These are phyloP conservation scores for Phytophthora lateralis DNA, from an alignment of 352 stramenopile species.

Conservation along the genomic window DNA sequence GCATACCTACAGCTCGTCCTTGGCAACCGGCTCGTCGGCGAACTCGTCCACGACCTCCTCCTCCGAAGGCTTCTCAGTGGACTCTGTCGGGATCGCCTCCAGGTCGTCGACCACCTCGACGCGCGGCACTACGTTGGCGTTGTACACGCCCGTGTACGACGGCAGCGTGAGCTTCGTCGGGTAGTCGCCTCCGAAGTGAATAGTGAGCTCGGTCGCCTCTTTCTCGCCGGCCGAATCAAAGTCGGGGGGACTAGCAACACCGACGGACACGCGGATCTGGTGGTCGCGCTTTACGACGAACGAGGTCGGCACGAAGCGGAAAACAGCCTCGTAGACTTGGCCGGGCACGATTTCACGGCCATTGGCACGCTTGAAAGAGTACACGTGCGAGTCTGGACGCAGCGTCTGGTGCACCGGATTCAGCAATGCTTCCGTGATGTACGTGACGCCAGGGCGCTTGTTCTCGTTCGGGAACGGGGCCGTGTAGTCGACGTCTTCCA, in stretches of 20 bases:
- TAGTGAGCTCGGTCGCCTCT: constrained; percentile 66
- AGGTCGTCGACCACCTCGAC: constrained; percentile 35
- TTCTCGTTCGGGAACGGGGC: constrained; percentile 80
- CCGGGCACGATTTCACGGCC: constrained; percentile 61
- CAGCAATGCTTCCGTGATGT: constrained; percentile 79
- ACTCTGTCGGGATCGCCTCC: constrained; percentile 31
- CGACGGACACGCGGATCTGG: constrained; percentile 76
- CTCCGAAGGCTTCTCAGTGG: constrained; percentile 17
- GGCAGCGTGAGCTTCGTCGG: constrained; percentile 77
- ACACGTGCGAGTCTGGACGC: constrained; percentile 57
- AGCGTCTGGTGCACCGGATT: constrained; percentile 76
- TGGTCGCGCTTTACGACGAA: constrained; percentile 82
- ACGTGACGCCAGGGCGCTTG: constrained; percentile 78
- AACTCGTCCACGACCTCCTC: constrained; percentile 59
- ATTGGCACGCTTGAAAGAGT: constrained; percentile 72
- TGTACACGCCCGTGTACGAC: constrained; percentile 62
- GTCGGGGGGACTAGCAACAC: constrained; percentile 55
- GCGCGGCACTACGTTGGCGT: constrained; percentile 61
- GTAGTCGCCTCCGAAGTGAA: constrained; percentile 76
- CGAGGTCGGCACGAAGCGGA: constrained; percentile 77
- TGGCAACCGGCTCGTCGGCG: constrained; percentile 49
- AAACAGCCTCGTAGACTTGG: constrained; percentile 78
- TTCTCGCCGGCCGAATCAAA: constrained; percentile 59
- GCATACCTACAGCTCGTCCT: constrained; percentile 57
- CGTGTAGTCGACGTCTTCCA: constrained; percentile 81